phyloP scores from a whole-genome alignment of 768 basidiomycete genomes.

The Porphyrellus cyaneotinctus region DNA sequence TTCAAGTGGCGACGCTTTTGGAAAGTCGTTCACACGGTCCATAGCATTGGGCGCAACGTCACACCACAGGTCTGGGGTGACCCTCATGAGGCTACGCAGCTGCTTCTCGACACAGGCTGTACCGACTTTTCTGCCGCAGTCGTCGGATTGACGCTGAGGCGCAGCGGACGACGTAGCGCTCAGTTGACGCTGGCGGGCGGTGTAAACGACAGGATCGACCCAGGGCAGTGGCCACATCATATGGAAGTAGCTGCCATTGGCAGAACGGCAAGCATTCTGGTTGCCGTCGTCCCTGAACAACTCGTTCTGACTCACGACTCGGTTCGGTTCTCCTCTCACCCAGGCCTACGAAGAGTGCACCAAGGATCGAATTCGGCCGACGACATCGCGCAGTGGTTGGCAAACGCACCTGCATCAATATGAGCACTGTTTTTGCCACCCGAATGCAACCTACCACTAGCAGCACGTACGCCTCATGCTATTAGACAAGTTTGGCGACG shows the following conservation, averaged over 20 bases:
- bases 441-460: too few species aligned
- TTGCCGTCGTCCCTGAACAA: background rate
- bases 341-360: background rate
- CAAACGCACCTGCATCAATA: too few species aligned
- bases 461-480: conserved; percentile 7
- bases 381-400: too few species aligned
- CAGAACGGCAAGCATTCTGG: background rate
- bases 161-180: background rate
- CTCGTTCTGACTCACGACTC: background rate
- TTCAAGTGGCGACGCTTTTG: conserved; percentile 16
- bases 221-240: background rate
- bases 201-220: background rate
- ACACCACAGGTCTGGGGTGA: too few species aligned
- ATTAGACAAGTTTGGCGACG: background rate
- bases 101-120: background rate
- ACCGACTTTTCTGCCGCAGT: background rate
- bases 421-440: too few species aligned
- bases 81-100: too few species aligned
- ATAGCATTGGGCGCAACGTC: too few species aligned
- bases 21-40: conserved; percentile 5
- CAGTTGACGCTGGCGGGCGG: too few species aligned
- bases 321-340: background rate
- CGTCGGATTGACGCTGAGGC: background rate
- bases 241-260: background rate
- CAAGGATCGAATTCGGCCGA: too few species aligned